A percentile compares a stretch with the other conserved stretches of the same genome.
Conservation (phyloP, 345 rosid genomes). For the Mangifera indica region DNA sequence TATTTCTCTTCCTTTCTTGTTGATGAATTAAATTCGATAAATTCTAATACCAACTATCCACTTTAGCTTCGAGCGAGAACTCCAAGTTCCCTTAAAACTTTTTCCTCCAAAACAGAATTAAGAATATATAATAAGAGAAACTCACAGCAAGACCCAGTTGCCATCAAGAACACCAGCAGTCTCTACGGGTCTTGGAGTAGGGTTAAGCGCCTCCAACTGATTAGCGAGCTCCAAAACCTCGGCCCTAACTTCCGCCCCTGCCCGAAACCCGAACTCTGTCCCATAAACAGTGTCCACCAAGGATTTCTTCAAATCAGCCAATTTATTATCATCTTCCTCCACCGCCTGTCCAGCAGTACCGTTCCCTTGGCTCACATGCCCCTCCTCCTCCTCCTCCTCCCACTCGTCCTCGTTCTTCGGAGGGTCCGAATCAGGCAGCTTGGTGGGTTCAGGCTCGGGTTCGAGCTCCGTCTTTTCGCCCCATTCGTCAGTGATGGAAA, state of each 20-base stretch:
- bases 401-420: conserved; percentile 82
- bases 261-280: conserved; percentile 75
- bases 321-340: conserved; percentile 20
- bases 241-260: conserved; percentile 64
- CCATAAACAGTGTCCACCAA: conserved; percentile 84
- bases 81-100: no score
- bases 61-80: no score
- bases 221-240: conserved; percentile 86
- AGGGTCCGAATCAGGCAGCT: conserved; percentile 65
- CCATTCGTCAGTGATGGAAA: conserved; percentile 70
- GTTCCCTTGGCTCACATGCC: conserved; percentile 35
- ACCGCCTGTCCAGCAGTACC: conserved; percentile 31
- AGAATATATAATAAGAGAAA: not conserved
- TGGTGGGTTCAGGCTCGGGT: conserved; percentile 34
- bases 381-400: conserved; percentile 81
- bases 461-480: conserved; percentile 58
- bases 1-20: no score
- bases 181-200: conserved; percentile 69
- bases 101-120: no score
- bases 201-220: conserved; percentile 80
- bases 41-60: no score
- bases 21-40: no score
- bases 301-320: conserved; percentile 68
- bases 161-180: conserved; percentile 71
- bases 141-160: conserved; percentile 92